These are phyloP conservation scores for Stenogyne calaminthoides DNA, from an alignment of 305 asterid species.

Conservation along the genomic window DNA sequence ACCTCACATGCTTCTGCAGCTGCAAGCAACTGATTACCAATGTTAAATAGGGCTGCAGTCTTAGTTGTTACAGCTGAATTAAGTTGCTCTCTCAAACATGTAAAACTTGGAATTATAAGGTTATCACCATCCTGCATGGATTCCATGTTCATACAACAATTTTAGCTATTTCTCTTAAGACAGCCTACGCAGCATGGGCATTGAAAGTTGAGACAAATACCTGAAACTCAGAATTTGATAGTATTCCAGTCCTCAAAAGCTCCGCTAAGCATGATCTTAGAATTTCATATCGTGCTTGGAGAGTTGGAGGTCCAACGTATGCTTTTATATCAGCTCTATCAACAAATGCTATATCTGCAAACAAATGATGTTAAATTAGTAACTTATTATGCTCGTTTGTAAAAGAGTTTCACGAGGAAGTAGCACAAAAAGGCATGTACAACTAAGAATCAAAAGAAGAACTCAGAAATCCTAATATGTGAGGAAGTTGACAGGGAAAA, in stretches of 20 bases:
- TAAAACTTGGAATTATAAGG: conserved; percentile 58
- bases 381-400: no score
- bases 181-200: conserved; percentile 10
- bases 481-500: neutral
- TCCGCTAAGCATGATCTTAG: conserved; percentile 84
- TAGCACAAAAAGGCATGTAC: neutral
- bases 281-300: conserved; percentile 92
- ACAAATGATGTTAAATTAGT: conserved; percentile 22
- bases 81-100: conserved; percentile 61
- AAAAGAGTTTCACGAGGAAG: neutral
- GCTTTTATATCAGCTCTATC: conserved; percentile 99
- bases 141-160: conserved; percentile 13
- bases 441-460: neutral
- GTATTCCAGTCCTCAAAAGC: conserved; percentile 75
- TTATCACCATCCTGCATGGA: conserved; percentile 47
- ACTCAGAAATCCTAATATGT: neutral
- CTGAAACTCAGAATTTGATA: conserved; percentile 59
- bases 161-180: conserved; percentile 18
- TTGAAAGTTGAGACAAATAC: conserved; percentile 32
- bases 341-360: conserved; percentile 89
- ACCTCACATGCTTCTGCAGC: conserved; percentile 95
- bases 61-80: conserved; percentile 39
- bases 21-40: conserved; percentile 61
- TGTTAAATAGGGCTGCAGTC: conserved; percentile 35
- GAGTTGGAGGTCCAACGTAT: conserved; percentile 96